Evolutionary conservation across 257 asterid species (phyloP).

Genomic region (Nicotiana sylvestris): DNA sequence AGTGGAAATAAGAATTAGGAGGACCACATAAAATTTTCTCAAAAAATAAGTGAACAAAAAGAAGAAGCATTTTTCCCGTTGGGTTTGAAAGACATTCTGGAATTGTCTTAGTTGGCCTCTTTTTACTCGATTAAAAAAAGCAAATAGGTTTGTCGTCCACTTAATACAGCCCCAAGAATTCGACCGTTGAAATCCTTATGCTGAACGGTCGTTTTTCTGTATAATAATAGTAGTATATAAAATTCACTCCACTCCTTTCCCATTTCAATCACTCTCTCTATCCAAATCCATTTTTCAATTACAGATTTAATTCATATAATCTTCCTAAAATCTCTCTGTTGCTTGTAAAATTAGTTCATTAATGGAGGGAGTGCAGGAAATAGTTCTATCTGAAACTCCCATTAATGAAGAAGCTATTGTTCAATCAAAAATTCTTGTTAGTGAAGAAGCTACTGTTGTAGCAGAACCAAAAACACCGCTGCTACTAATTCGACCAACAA

Average conservation of each 20-base stretch:
- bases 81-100: background rate
- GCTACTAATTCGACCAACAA: background rate
- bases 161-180: conserved; percentile 7
- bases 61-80: background rate
- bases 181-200: conserved; percentile 26
- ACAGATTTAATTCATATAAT: background rate
- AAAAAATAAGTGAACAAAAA: background rate
- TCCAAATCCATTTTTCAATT: conserved; percentile 22
- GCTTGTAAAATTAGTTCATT: background rate
- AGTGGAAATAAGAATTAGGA: background rate
- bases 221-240: background rate
- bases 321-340: background rate
- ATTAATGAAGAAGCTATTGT: background rate
- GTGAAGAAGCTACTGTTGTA: background rate
- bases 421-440: background rate
- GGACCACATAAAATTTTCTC: background rate
- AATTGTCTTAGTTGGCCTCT: conserved; percentile 5
- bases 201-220: conserved; percentile 23
- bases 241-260: background rate
- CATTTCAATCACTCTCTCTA: background rate
- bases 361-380: background rate
- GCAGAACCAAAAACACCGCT: background rate
- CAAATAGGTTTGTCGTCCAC: background rate
- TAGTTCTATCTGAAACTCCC: background rate
- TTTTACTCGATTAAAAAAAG: background rate